Base-by-base conservation (phyloP, 1,284 basidiomycete genomes). In the Stygiomarasmius scandens region DNA sequence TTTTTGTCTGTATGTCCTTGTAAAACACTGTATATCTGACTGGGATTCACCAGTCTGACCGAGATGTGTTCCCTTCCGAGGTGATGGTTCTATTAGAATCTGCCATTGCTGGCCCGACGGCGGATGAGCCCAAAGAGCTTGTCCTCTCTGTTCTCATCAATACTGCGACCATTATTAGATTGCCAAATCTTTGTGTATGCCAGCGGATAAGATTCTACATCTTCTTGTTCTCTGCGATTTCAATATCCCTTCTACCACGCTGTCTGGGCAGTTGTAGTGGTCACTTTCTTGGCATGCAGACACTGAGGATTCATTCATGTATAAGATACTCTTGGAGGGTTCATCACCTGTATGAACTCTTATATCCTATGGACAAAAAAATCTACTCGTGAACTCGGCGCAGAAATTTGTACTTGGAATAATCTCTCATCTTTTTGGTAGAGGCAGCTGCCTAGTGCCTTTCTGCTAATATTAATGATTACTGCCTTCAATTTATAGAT, bases 91-190 rank as follows among this genome's bases (percentile, higher is more conserved):
- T 43, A 12, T 4, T 20, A 1, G 44, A 20, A 2, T 46, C 22
- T 10, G 44, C 36, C 29, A 25, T n/a, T 16, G n/a, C 16, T n/a
- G 29, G 2, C 19, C 25, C 38, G 2, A 19, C 34, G 10, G 14
- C 32, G 2, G 34, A 56, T 12, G 14, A 9, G 1, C 61, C 64
- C 2, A 46, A 56, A 10, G 38, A 54, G 58, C 67, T 0, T 64
- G 67, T n/a, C 56, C 66, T 1, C 56, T 68, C 1, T 55, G 61
- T 2, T 69, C 67, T 48, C 61, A 59, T 2, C 63, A 69, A 54
- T 71, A 63, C 49, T 69, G 67, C 36, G 63, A 71, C 48, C 8
- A n/a, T 0, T 19, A 43, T 11, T n/a, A 57, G 0, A 62, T 68
- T n/a, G 41, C 61, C 0, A 63, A 70, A 53, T 27, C 29, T 5